phyloP scores from a whole-genome alignment of 1,284 basidiomycete genomes.

The Heliocybe sulcata region DNA sequence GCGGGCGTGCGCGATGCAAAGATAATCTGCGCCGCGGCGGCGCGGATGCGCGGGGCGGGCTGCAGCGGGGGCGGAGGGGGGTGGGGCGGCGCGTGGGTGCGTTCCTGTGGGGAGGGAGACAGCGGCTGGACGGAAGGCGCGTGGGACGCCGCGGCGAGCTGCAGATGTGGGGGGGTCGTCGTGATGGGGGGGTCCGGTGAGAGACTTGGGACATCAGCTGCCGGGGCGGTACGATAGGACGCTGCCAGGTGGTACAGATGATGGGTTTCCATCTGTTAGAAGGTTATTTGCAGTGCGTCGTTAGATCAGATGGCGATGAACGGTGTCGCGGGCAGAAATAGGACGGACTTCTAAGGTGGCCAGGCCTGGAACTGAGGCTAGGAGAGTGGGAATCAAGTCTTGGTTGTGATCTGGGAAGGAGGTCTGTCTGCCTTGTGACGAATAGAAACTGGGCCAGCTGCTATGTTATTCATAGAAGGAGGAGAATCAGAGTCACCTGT shows the following conservation, averaged over 20 bases:
- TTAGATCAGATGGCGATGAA: not conserved
- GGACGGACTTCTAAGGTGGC: conserved; percentile 58
- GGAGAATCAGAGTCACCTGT: conserved; percentile 41
- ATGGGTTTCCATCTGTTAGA: conserved; percentile 71
- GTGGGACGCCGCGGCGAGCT: conserved; percentile 3
- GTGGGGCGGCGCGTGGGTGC: not conserved
- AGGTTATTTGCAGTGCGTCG: not conserved
- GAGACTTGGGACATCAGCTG: conserved; percentile 10
- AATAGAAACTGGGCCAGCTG: conserved; percentile 59
- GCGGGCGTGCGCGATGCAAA: conserved; percentile 74
- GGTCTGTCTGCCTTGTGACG: conserved; percentile 76
- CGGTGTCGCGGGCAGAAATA: conserved; percentile 3
- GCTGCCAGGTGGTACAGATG: conserved; percentile 69
- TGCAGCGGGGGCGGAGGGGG: conserved; percentile 7
- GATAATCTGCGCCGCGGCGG: conserved; percentile 77
- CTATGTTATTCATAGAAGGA: conserved; percentile 4
- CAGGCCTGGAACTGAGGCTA: conserved; percentile 38
- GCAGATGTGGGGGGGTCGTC: conserved; percentile 21
- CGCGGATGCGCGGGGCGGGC: conserved; percentile 46
- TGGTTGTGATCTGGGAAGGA: conserved; percentile 75
- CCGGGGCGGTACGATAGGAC: conserved; percentile 34
- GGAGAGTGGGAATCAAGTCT: conserved; percentile 53
- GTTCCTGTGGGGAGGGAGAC: conserved; percentile 10
- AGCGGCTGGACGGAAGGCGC: conserved; percentile 13
- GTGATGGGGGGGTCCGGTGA: conserved; percentile 31